Base-by-base conservation (phyloP, 441 rosid species). In the Erodium moschatum region DNA sequence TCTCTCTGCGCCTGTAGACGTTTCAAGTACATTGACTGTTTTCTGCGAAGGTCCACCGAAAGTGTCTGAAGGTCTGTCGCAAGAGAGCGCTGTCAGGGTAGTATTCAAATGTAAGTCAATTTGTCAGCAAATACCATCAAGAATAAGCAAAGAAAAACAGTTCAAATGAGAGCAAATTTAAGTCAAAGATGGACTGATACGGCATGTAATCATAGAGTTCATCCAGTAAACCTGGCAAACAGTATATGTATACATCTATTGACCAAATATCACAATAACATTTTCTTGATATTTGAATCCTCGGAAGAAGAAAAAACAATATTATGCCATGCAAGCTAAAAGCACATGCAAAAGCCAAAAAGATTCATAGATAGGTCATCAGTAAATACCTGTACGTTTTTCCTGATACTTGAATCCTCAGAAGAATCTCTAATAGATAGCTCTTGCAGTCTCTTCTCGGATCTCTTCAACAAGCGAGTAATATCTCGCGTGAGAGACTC, bases 61-160 rank as follows among this genome's bases (percentile, higher is more conserved):
- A 58, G 63, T 3, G 19, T 58, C 63, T 58, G 63, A 58, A 58
- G 63, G 63, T 58, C 63, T 58, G 63, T 58, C 20, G 63, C 63
- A 58, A 58, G 63, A 58, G 63, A 58, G 20, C 63, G 63, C 63
- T 58, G 63, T 20, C 63, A 58, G 63, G 63, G 63, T 19, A 58
- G 12, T 58, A 58, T 20, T 58, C 63, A 54, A 19, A 54, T 16
- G 24, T 54, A 54, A 54, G 61, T 54, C 61, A 58, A 58, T 58
- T 21, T 58, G 24, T 58, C 63, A 11, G 63, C 15, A 58, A 58
- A 21, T 58, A 20, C 13, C 29, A 58, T 20, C 2, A 19, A 9
- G 4, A 19, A 10, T 58, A 9, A 52, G 20, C 16, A 48, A n/a
- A 9, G 5, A 46, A 58, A 58, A 58, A 58, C 63, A 58, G 27